Percentiles rank a stretch among this genome's conserved stretches.
These are phyloP conservation scores for Poa annua DNA, from an alignment of 176 grass and related monocot species.

Conservation along the genomic window DNA sequence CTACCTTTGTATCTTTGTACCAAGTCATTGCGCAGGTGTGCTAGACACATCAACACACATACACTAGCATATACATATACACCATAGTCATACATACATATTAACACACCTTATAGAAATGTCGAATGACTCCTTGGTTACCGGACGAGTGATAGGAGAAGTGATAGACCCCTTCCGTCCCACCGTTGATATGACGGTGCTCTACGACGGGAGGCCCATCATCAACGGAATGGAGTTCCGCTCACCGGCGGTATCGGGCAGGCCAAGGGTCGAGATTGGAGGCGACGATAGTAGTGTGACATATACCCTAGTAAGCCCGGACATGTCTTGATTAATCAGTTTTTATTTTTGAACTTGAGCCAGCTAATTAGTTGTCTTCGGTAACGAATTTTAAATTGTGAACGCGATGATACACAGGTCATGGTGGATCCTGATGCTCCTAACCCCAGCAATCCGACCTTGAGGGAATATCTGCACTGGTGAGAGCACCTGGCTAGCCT, in stretches of 20 bases:
- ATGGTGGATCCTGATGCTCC: slow-evolving; percentile 96
- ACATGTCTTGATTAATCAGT: neutral
- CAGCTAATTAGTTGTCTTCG: neutral
- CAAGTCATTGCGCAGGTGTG: neutral
- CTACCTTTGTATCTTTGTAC: neutral
- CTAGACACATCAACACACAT: neutral
- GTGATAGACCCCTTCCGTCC: slow-evolving; percentile 71
- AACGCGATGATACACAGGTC: slow-evolving; percentile 55
- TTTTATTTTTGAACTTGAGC: no score
- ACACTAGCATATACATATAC: neutral
- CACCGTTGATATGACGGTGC: slow-evolving; percentile 49
- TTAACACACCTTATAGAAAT: neutral
- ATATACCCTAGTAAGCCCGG: slow-evolving; percentile 65
- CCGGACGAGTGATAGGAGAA: slow-evolving; percentile 65
- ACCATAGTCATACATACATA: neutral
- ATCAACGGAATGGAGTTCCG: slow-evolving; percentile 68
- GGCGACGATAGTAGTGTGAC: slow-evolving; percentile 58
- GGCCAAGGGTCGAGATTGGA: slow-evolving; percentile 61
- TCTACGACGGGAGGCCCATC: slow-evolving; percentile 49
- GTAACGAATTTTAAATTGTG: neutral
- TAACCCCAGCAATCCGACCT: slow-evolving; percentile 76
- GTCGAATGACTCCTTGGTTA: slow-evolving; percentile 67
- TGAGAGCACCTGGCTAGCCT: neutral
- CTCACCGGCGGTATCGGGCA: slow-evolving; percentile 32
- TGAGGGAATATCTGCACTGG: slow-evolving; percentile 78